A percentile compares a stretch with the other conserved stretches of the same genome.
These are phyloP conservation scores for Brassica carinata DNA, from an alignment of 345 rosid genomes.

Conservation along the genomic window DNA sequence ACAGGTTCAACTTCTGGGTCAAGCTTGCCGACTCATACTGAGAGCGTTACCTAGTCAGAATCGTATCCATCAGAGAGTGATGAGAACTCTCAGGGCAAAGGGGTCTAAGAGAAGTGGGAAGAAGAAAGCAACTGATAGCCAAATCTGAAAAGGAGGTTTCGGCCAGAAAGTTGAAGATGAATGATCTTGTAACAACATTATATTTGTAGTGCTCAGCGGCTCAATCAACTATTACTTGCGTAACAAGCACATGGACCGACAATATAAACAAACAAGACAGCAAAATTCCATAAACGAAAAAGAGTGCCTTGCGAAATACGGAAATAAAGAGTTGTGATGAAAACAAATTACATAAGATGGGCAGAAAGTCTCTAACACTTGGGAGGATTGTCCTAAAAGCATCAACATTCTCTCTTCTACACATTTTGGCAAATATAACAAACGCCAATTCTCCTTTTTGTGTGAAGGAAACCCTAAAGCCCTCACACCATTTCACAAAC, in stretches of 20 bases:
- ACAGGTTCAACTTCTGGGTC: slow-evolving; percentile 22
- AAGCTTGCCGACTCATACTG: slow-evolving; percentile 31
- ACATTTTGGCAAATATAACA: not conserved
- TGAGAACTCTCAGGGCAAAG: slow-evolving; percentile 10
- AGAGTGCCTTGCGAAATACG: not conserved
- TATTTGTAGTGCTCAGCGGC: not conserved
- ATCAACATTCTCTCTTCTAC: slow-evolving; percentile 1
- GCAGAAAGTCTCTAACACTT: not conserved
- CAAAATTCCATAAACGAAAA: not conserved
- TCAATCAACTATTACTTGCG: not conserved
- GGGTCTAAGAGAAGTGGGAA: too few species aligned
- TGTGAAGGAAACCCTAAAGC: not conserved
- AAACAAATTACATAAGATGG: not conserved
- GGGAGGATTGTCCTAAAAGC: not conserved
- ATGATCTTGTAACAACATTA: too few species aligned
- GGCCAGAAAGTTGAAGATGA: too few species aligned
- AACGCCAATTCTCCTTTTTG: not conserved
- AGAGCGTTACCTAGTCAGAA: slow-evolving; percentile 33
- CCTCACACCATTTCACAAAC: not conserved
- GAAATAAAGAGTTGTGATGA: not conserved
- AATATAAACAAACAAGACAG: not conserved
- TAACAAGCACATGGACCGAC: not conserved
- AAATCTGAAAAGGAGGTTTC: too few species aligned
- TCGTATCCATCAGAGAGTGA: slow-evolving; percentile 21
- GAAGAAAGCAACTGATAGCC: too few species aligned